These are phyloP conservation scores for Zasmidium citrigriseum DNA, from an alignment of 2,329 filamentous ascomycete genomes.

Conservation along the genomic window DNA sequence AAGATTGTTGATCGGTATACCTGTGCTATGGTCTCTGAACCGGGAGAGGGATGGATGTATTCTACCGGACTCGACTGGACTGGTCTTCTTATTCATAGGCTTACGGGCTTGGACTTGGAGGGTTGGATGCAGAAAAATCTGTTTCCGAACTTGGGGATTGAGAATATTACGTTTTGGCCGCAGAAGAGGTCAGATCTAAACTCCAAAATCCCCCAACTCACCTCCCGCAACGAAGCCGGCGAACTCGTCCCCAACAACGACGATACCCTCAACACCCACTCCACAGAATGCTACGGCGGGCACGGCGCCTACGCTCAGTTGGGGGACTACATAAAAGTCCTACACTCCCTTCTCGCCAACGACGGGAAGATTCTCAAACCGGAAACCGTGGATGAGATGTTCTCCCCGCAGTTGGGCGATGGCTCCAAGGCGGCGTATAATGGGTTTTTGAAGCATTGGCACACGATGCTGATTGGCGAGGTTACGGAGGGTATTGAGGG, in stretches of 20 bases:
- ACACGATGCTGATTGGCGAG: slow-evolving; percentile 37
- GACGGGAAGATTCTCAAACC: slow-evolving; percentile 51
- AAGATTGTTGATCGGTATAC: slow-evolving; percentile 46
- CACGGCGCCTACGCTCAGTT: slow-evolving; percentile 36
- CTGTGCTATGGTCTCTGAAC: slow-evolving; percentile 53
- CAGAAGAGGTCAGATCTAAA: slow-evolving; percentile 17
- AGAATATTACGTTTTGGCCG: slow-evolving; percentile 36
- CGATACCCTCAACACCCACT: slow-evolving; percentile 25
- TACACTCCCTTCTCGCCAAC: slow-evolving; percentile 50
- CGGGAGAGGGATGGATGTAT: slow-evolving; percentile 55
- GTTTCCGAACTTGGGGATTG: slow-evolving; percentile 47
- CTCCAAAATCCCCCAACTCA: slow-evolving; percentile 23
- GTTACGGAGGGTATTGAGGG: slow-evolving; percentile 30
- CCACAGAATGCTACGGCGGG: slow-evolving; percentile 37
- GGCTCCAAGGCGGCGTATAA: slow-evolving; percentile 28
- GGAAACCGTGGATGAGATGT: slow-evolving; percentile 47
- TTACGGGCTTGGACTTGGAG: slow-evolving; percentile 39
- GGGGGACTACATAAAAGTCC: slow-evolving; percentile 47
- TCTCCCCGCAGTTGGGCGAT: slow-evolving; percentile 47
- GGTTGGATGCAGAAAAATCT: slow-evolving; percentile 48
- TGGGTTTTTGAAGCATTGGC: slow-evolving; percentile 31
- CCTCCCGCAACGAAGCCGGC: slow-evolving; percentile 22
- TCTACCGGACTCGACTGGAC: slow-evolving; percentile 54
- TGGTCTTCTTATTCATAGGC: slow-evolving; percentile 52
- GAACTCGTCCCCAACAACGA: slow-evolving; percentile 19